Conservation (phyloP, 257 asterid species). For the Eucommia ulmoides region DNA sequence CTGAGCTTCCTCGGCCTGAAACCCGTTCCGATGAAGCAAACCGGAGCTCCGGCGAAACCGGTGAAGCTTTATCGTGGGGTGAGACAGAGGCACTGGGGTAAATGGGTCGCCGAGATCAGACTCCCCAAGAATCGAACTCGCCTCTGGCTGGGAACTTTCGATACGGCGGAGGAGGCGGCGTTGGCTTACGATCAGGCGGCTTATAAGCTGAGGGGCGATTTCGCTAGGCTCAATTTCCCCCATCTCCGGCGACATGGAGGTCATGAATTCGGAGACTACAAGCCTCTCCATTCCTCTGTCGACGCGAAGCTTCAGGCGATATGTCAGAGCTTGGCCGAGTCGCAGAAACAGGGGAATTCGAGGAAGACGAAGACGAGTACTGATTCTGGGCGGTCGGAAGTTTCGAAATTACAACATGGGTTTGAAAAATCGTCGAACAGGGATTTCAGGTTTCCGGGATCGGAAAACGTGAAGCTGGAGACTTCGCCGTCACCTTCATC, state of each 20-base stretch:
- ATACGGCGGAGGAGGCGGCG: conserved; percentile 84
- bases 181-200: conserved; percentile 85
- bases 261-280: conserved; percentile 31
- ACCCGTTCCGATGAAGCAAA: conserved; percentile 36
- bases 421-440: conserved; percentile 11
- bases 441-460: conserved; percentile 5
- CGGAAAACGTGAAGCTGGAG: conserved; percentile 37
- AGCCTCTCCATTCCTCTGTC: conserved; percentile 64
- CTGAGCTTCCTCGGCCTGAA: not conserved
- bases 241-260: conserved; percentile 45
- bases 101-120: conserved; percentile 93
- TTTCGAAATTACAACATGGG: conserved; percentile 8
- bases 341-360: conserved; percentile 33
- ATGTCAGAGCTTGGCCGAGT: conserved; percentile 39
- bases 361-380: conserved; percentile 7
- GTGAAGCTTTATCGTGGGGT: conserved; percentile 79
- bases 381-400: not conserved
- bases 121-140: conserved; percentile 79
- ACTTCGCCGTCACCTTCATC: conserved; percentile 12
- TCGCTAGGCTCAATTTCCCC: conserved; percentile 73
- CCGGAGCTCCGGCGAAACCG: conserved; percentile 37
- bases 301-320: conserved; percentile 78
- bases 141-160: conserved; percentile 92
- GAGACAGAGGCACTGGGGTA: conserved; percentile 91
- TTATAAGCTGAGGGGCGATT: conserved; percentile 73